Evolutionary conservation across 164 flowering plant species (phyloP).

Genomic region (Houttuynia cordata): DNA sequence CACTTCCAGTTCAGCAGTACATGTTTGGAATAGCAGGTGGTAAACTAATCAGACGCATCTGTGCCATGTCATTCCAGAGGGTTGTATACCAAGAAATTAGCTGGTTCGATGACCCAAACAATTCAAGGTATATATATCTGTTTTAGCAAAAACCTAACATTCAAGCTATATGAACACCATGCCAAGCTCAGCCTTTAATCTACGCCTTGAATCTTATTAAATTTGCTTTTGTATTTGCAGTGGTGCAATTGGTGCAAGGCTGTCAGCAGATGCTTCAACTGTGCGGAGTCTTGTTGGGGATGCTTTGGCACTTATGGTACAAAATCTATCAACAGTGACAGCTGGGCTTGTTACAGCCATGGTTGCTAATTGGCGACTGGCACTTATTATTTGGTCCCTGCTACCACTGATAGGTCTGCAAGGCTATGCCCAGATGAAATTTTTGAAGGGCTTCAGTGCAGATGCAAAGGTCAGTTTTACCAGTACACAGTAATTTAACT

Average conservation of each 20-base stretch:
- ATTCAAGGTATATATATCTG: conserved; percentile 46
- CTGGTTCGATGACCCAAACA: conserved; percentile 58
- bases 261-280: conserved; percentile 20
- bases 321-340: conserved; percentile 23
- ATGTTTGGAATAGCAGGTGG: conserved; percentile 63
- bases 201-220: neutral
- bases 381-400: conserved; percentile 19
- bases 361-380: conserved; percentile 31
- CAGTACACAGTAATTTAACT: too few species aligned
- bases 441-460: conserved; percentile 24
- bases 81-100: conserved; percentile 58
- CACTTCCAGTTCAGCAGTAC: conserved; percentile 33
- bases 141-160: too few species aligned
- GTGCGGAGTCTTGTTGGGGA: conserved; percentile 33
- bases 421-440: conserved; percentile 23
- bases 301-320: conserved; percentile 25
- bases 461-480: conserved; percentile 26
- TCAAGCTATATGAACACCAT: too few species aligned
- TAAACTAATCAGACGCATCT: conserved; percentile 40
- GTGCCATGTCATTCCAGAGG: conserved; percentile 42
- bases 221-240: conserved; percentile 10
- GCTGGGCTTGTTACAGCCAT: conserved; percentile 32
- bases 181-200: neutral
- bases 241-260: conserved; percentile 39
- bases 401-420: conserved; percentile 26